These are phyloP conservation scores for Ophiobolus disseminans DNA, from an alignment of 2,329 filamentous ascomycete species.

Conservation along the genomic window DNA sequence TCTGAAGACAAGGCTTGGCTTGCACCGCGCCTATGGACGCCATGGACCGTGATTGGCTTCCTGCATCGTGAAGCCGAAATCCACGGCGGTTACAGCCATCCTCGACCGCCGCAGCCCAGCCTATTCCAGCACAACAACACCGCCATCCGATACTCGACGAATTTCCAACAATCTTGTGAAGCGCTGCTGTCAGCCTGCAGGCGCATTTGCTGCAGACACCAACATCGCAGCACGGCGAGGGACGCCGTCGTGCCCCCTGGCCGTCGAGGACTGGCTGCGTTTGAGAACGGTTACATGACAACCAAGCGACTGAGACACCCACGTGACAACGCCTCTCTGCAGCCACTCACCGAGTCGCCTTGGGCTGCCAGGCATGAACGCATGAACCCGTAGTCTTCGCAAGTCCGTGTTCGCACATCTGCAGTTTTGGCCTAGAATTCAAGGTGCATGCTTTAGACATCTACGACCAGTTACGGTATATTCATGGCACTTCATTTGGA, in stretches of 20 bases:
- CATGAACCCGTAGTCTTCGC: constrained; percentile 39
- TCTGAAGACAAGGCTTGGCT: constrained; percentile 45
- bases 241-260: constrained; percentile 16
- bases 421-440: constrained; percentile 45
- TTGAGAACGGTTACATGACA: constrained; percentile 50
- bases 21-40: constrained; percentile 20
- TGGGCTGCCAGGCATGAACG: constrained; percentile 42
- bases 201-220: constrained; percentile 11
- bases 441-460: constrained; percentile 30
- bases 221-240: constrained; percentile 16
- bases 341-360: constrained; percentile 30
- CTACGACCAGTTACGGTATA: constrained; percentile 23
- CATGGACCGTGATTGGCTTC: constrained; percentile 36
- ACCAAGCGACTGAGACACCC: constrained; percentile 43
- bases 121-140: constrained; percentile 39
- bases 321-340: constrained; percentile 36
- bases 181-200: constrained; percentile 1
- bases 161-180: constrained; percentile 13
- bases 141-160: constrained; percentile 15
- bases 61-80: constrained; percentile 34
- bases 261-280: constrained; percentile 31
- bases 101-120: constrained; percentile 32
- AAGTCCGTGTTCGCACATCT: constrained; percentile 40
- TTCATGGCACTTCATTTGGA: constrained; percentile 24
- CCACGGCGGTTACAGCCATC: constrained; percentile 41